phyloP scores from a whole-genome alignment of 1,284 basidiomycete genomes.

The Rhodofomes roseus region DNA sequence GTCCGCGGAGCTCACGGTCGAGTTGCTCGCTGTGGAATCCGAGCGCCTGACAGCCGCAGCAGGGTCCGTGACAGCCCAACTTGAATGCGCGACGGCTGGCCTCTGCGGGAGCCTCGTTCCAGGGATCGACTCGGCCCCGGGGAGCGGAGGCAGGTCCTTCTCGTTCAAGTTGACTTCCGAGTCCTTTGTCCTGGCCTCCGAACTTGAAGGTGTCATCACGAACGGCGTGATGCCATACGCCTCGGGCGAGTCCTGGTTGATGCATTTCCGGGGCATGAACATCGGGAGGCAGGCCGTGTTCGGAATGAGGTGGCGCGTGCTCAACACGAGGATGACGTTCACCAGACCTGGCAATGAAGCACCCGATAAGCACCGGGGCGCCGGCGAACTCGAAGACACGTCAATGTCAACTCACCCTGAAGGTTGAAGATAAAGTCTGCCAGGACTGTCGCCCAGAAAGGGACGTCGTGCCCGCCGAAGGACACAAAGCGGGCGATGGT shows the following conservation, averaged over 20 bases:
- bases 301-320: conserved; percentile 28
- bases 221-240: conserved; percentile 32
- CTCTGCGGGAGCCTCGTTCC: background rate
- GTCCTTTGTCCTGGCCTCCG: conserved; percentile 3
- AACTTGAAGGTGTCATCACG: conserved; percentile 16
- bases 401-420: conserved; percentile 21
- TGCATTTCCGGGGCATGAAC: conserved; percentile 24
- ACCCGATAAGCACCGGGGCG: background rate
- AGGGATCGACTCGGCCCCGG: background rate
- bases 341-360: conserved; percentile 27
- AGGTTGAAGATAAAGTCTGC: conserved; percentile 37
- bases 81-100: background rate
- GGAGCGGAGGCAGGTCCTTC: conserved; percentile 1
- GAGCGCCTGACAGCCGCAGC: background rate
- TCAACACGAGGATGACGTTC: conserved; percentile 29
- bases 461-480: conserved; percentile 28
- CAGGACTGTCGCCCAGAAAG: conserved; percentile 29
- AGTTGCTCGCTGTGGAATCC: background rate
- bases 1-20: conserved; percentile 9
- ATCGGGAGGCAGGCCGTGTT: conserved; percentile 23
- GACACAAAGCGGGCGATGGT: conserved; percentile 32
- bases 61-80: background rate
- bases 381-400: background rate
- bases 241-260: conserved; percentile 22
- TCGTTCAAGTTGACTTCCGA: background rate